A percentile compares a stretch with the other conserved stretches of the same genome.
These are phyloP conservation scores for Xerocomellus amylosporus DNA, from an alignment of 768 basidiomycete genomes.

Conservation along the genomic window DNA sequence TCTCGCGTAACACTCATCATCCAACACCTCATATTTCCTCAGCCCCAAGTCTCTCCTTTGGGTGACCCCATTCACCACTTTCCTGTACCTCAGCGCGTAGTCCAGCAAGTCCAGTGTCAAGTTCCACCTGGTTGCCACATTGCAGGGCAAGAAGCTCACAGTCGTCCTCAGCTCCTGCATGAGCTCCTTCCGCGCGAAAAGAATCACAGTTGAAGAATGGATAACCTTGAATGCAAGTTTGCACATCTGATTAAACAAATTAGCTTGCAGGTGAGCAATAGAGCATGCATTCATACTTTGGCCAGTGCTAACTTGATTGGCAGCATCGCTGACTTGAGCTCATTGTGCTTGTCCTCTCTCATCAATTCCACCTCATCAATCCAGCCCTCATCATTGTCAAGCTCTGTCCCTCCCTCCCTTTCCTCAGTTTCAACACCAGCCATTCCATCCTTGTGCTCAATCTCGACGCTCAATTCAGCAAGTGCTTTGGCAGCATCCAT, in stretches of 20 bases:
- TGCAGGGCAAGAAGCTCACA: too few relatives aligned
- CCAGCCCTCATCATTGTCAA: conserved; percentile 17
- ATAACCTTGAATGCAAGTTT: neutral
- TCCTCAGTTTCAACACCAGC: neutral
- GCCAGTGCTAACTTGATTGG: conserved; percentile 28
- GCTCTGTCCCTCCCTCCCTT: neutral
- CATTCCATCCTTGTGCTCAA: neutral
- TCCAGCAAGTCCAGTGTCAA: too few relatives aligned
- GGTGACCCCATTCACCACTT: conserved; percentile 22
- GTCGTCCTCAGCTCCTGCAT: too few relatives aligned
- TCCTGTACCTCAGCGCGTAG: conserved; percentile 11
- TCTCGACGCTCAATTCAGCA: neutral
- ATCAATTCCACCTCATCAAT: conserved; percentile 26
- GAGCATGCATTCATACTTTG: neutral
- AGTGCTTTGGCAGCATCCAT: neutral
- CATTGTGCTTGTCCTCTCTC: conserved; percentile 8
- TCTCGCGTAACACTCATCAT: conserved; percentile 34
- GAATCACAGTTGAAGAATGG: conserved; percentile 20
- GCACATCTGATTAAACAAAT: conserved; percentile 21
- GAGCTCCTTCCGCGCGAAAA: conserved; percentile 15
- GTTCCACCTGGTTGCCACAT: too few relatives aligned
- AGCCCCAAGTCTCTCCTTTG: neutral
- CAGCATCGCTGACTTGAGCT: conserved; percentile 5
- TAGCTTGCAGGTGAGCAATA: neutral
- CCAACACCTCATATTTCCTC: conserved; percentile 22